Base-by-base conservation (phyloP, 768 basidiomycete genomes). In the Psilocybe cubensis region DNA sequence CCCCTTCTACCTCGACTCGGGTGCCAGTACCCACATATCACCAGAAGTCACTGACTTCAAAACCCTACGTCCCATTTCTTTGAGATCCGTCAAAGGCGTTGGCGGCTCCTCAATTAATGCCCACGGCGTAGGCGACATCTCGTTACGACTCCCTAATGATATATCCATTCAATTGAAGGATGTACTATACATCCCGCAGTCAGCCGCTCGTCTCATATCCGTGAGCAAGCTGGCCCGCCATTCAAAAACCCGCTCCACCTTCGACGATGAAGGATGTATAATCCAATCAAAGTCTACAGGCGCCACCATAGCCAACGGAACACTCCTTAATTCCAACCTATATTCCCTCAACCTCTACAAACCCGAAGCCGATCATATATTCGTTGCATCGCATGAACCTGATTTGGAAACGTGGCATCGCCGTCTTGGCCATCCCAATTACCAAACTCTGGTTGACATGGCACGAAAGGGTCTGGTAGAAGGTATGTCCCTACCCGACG, bases 391-490 rank as follows among this genome's bases (percentile, higher is more conserved):
- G 1, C 41, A 29, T 12, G 3, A 44, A 0, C 45, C 63, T 3
- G 54, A 52, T 14, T 35, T 73, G 0, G 56, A 66, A 10, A 69
- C 66, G 3, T 73, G 70, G 72, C 71, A 73, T 49, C 45, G 48
- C 27, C 58, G 59, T 29, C 61, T 75, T 2, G 68, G 70, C 0
- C 70, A 74, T 44, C 45, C 66, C 24, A 72, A 66, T 51, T 70
- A 67, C 46, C 64, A 63, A 25, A 47, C 63, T 0, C 18, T 74
- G 5, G 31, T 47, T 2, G 64, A 66, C 6, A 65, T 70, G 63
- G 67, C 67, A 1, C 44, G 51, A 8, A 25, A 47, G 9, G 51
- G 62, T 11, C 49, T 54, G 10, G 43, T 62, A 46, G 38, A 58
- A 63, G 71, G 70, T 68, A 67, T 69, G 62, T 61, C 62, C 18